Conservation (phyloP, 345 rosid species). For the Brassica cretica region DNA sequence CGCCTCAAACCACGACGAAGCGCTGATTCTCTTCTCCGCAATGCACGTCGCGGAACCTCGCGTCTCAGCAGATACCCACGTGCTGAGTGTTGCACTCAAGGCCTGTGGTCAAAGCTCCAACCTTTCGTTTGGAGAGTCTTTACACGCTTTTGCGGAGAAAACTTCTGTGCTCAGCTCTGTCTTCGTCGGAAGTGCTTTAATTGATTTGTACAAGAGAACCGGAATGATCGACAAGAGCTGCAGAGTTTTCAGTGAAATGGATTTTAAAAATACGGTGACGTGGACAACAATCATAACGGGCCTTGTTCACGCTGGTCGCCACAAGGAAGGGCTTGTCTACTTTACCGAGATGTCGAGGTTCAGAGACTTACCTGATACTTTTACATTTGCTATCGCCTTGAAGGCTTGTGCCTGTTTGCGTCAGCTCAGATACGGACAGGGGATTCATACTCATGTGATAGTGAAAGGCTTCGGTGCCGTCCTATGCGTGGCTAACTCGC, state of each 20-base stretch:
- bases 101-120: slow-evolving; percentile 57
- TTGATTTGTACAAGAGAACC: slow-evolving; percentile 64
- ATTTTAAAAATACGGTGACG: slow-evolving; percentile 56
- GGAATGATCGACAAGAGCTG: slow-evolving; percentile 55
- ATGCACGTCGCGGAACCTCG: slow-evolving; percentile 63
- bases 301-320: slow-evolving; percentile 57
- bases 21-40: slow-evolving; percentile 55
- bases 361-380: slow-evolving; percentile 53
- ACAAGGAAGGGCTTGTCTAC: slow-evolving; percentile 54
- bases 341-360: slow-evolving; percentile 67
- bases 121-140: slow-evolving; percentile 53
- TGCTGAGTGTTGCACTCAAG: slow-evolving; percentile 69
- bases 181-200: slow-evolving; percentile 71
- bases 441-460: slow-evolving; percentile 66
- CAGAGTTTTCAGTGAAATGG: slow-evolving; percentile 64
- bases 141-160: slow-evolving; percentile 67
- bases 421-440: slow-evolving; percentile 59
- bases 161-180: slow-evolving; percentile 56
- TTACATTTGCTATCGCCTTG: slow-evolving; percentile 59
- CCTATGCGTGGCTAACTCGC: slow-evolving; percentile 71
- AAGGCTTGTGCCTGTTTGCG: slow-evolving; percentile 75
- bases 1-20: slow-evolving; percentile 48
- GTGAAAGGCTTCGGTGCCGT: slow-evolving; percentile 54
- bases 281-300: slow-evolving; percentile 85
- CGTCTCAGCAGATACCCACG: slow-evolving; percentile 56